These are phyloP conservation scores for Acidiella bohemica DNA, from an alignment of 495 filamentous ascomycete species.

Conservation along the genomic window DNA sequence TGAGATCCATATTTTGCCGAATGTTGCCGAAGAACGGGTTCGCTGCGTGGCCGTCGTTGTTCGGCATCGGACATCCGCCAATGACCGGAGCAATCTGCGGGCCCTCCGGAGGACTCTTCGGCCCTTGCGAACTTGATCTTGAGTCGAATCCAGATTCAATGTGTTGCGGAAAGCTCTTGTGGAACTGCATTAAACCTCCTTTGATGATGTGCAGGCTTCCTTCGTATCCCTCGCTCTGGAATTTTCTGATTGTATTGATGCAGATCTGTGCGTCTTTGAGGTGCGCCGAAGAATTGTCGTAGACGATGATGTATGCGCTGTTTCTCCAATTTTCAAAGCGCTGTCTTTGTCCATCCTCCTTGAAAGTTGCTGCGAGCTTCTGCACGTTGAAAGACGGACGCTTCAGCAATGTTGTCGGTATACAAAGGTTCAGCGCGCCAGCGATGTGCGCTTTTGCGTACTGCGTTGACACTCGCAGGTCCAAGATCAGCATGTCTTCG, in stretches of 20 bases:
- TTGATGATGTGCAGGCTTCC: constrained; percentile 60
- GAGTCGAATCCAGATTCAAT: constrained; percentile 6
- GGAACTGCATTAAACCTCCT: constrained; percentile 40
- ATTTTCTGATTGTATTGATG: constrained; percentile 82
- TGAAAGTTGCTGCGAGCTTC: constrained; percentile 80
- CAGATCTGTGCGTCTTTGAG: constrained; percentile 64
- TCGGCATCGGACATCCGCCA: constrained; percentile 76
- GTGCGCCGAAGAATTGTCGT: constrained; percentile 64
- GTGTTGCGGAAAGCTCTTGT: constrained; percentile 35
- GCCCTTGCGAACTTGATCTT: neutral
- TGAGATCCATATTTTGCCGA: constrained; percentile 88
- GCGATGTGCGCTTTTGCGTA: constrained; percentile 60
- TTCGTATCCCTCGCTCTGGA: constrained; percentile 67
- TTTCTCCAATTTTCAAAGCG: constrained; percentile 67
- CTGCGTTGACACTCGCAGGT: constrained; percentile 76
- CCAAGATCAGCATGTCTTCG: constrained; percentile 59
- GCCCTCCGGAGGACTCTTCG: constrained; percentile 17
- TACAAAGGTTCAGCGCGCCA: constrained; percentile 80
- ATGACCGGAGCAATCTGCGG: constrained; percentile 59
- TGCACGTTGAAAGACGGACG: constrained; percentile 81
- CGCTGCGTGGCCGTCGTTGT: constrained; percentile 44
- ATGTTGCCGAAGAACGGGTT: constrained; percentile 97
- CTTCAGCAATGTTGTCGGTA: constrained; percentile 88
- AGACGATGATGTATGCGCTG: constrained; percentile 67
- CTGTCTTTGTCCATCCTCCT: constrained; percentile 52